Base-by-base conservation (phyloP, 2,329 filamentous ascomycete genomes). In the Colletotrichum musae region DNA sequence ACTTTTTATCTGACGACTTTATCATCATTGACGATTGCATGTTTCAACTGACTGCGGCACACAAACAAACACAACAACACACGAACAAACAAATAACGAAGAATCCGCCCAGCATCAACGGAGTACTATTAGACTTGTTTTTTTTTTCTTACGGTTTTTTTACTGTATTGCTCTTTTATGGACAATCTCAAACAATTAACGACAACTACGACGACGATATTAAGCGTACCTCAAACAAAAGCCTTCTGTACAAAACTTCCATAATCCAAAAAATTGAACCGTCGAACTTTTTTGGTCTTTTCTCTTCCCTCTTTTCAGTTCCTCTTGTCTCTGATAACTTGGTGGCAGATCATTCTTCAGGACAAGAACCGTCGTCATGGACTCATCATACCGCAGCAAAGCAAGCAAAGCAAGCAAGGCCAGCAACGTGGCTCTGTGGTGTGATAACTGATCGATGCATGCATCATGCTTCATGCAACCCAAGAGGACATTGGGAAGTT, bases 101-200 rank as follows among this genome's bases (percentile, higher is more conserved):
- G 66, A 66, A 66, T 61, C 66, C 66, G 62, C 66, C 58, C 51
- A 60, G 66, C 66, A 69, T 69, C 47, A 58, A 69, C 66, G 66
- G 66, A 69, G 56, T 69, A 69, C 50, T 45, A 51, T 69, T 66
- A 69, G 62, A 69, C 26, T 69, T 69, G 50, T 66, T 66, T 56
- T 63, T 56, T 63, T 57, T 18, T 43, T 54, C 41, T 58, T 57
- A 28, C 32, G 24, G 32, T 4, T 60, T 41, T 54, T 41, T 43
- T 21, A 52, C 16, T 36, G 32, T 36, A 36, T 36, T 36, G 32
- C 13, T 43, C 41, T 15, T 43, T 15, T 43, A n/a, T 15, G 16
- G 16, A 43, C 41, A 51, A 58, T 48, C 18, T 48, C 45, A n/a
- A 10, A 48, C 45, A n/a, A 18, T 10, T 21, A 21, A 18, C 45